Percentiles rank a stretch among this genome's conserved stretches.
phyloP scores from a whole-genome alignment of 805 yeast genomes.

The Kurtzmaniella cleridarum region DNA sequence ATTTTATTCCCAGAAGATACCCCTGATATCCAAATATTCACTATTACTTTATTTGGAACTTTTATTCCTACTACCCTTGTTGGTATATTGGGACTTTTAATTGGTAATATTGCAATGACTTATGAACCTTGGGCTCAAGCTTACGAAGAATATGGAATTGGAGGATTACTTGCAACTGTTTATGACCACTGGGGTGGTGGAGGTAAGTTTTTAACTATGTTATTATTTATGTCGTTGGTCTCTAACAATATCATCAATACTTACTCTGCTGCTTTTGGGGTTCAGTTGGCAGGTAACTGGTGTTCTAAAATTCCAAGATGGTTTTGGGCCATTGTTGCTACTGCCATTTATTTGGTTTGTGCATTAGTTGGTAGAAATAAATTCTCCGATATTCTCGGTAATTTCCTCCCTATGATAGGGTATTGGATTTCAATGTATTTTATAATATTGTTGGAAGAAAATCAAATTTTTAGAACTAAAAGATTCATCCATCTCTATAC shows the following conservation, averaged over 20 bases:
- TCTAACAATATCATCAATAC: constrained; percentile 79
- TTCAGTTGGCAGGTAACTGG: constrained; percentile 54
- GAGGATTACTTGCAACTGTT: constrained; percentile 65
- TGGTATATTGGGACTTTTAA: constrained; percentile 65
- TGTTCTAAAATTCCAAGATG: constrained; percentile 71
- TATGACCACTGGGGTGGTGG: constrained; percentile 71
- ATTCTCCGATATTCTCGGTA: constrained; percentile 67
- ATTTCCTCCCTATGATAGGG: constrained; percentile 86
- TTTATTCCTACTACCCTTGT: constrained; percentile 71
- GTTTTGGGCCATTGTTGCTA: constrained; percentile 62
- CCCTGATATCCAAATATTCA: constrained; percentile 48
- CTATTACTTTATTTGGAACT: constrained; percentile 61
- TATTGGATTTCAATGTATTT: constrained; percentile 86
- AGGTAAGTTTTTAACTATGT: constrained; percentile 69
- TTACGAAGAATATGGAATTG: constrained; percentile 59
- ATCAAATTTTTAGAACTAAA: constrained; percentile 58
- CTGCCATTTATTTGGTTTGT: constrained; percentile 60
- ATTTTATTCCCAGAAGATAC: constrained; percentile 73
- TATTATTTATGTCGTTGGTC: constrained; percentile 67
- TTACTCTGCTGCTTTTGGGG: constrained; percentile 76
- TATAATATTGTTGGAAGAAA: constrained; percentile 67
- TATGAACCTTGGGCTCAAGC: constrained; percentile 53
- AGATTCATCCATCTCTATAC: constrained; percentile 27
- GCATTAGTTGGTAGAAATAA: constrained; percentile 73
- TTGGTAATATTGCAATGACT: constrained; percentile 60